Conservation (phyloP, 2,329 filamentous ascomycete genomes). For the Aspergillus intermedius region DNA sequence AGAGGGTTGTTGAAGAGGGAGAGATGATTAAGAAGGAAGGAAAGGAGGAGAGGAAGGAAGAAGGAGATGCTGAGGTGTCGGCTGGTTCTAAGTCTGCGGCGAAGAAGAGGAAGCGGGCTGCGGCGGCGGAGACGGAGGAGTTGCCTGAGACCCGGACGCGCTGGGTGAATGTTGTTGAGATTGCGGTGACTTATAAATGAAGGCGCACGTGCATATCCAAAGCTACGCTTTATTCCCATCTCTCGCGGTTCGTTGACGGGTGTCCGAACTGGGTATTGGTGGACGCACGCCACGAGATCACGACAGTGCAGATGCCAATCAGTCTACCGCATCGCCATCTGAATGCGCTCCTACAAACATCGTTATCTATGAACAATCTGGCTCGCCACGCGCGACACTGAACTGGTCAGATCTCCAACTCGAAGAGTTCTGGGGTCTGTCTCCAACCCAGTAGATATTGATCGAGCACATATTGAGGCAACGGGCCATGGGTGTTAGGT, state of each 20-base stretch:
- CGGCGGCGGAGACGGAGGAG: constrained; percentile 23
- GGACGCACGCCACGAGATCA: too few species aligned
- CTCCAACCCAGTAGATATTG: too few species aligned
- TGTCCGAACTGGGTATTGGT: neutral
- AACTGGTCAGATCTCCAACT: too few species aligned
- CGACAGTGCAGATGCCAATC: too few species aligned
- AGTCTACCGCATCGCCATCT: too few species aligned
- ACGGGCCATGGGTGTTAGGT: too few species aligned
- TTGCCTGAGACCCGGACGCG: constrained; percentile 40
- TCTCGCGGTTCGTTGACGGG: neutral
- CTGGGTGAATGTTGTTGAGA: constrained; percentile 43
- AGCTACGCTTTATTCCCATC: neutral
- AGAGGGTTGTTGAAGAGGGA: constrained; percentile 17
- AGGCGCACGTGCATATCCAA: neutral
- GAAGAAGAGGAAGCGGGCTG: constrained; percentile 26
- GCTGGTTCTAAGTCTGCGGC: constrained; percentile 12
- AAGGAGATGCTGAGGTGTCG: constrained; percentile 11
- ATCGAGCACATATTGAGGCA: too few species aligned
- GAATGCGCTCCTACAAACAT: too few species aligned
- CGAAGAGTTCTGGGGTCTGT: too few species aligned
- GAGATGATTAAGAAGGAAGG: constrained; percentile 16
- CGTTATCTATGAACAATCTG: too few species aligned
- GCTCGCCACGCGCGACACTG: too few species aligned
- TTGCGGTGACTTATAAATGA: constrained; percentile 39
- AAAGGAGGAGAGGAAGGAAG: constrained; percentile 8